A percentile compares a stretch with the other conserved stretches of the same genome.
Conservation (phyloP, 306 rosid species). For the Ochetophila trinervis region DNA sequence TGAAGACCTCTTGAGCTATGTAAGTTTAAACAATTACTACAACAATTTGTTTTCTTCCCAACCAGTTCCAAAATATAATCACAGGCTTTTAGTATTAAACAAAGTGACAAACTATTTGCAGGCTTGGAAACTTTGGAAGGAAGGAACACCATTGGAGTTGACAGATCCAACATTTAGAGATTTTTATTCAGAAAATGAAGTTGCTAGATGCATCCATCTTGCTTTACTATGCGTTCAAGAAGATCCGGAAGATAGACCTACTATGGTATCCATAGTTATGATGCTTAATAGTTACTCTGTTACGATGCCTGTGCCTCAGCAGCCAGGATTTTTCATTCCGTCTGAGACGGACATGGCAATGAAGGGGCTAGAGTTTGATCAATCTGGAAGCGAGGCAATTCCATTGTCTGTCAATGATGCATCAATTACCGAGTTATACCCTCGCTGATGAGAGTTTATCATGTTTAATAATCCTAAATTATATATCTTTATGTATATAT, state of each 20-base stretch:
- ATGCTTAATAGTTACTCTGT: constrained; percentile 42
- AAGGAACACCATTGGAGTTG: constrained; percentile 21
- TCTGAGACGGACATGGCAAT: neutral
- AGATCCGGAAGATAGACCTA: constrained; percentile 42
- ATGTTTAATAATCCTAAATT: neutral
- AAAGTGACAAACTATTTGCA: neutral
- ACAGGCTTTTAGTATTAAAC: neutral
- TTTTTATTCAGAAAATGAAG: constrained; percentile 27
- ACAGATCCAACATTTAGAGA: constrained; percentile 33
- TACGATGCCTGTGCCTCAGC: constrained; percentile 24
- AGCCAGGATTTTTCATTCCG: constrained; percentile 31
- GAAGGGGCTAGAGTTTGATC: neutral
- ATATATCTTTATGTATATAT: too few species aligned
- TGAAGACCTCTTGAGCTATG: constrained; percentile 25
- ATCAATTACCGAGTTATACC: constrained; percentile 6
- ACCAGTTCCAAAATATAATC: too few species aligned
- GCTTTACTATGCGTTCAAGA: constrained; percentile 55
- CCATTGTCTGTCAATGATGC: constrained; percentile 4
- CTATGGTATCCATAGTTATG: constrained; percentile 43
- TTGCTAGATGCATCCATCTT: constrained; percentile 46
- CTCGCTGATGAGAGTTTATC: constrained; percentile 4
- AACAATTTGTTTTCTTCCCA: neutral
- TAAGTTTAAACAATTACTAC: constrained; percentile 3
- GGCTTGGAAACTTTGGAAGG: constrained; percentile 46
- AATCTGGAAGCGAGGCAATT: neutral